These are phyloP conservation scores for Auriscalpium microsporum DNA, from an alignment of 768 basidiomycete species.

Conservation along the genomic window DNA sequence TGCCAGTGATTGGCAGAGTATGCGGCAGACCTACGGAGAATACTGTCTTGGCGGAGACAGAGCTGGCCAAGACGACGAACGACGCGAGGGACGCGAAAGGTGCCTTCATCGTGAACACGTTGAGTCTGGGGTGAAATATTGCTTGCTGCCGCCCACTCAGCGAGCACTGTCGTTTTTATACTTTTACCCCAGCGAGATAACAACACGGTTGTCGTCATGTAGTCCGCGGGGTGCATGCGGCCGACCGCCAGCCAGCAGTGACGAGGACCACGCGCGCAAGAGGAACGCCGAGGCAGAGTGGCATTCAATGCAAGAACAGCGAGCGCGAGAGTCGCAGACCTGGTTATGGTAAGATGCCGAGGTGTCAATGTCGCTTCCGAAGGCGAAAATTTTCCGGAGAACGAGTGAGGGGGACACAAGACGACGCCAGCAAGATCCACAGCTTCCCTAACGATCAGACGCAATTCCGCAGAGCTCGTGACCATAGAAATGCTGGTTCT, in stretches of 20 bases:
- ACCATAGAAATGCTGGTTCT: too few species aligned
- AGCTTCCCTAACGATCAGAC: too few species aligned
- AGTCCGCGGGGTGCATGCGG: too few species aligned
- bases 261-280: too few species aligned
- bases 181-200: not conserved
- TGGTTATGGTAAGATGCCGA: not conserved
- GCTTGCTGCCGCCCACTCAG: not conserved
- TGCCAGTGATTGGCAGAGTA: not conserved
- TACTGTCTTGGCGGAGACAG: slow-evolving; percentile 40
- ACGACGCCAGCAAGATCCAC: too few species aligned
- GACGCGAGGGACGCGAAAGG: slow-evolving; percentile 15
- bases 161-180: not conserved
- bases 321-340: not conserved
- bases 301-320: not conserved
- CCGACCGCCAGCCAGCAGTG: too few species aligned
- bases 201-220: too few species aligned
- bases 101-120: not conserved
- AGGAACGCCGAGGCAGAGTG: not conserved
- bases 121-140: not conserved
- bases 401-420: too few species aligned
- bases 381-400: not conserved
- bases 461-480: too few species aligned
- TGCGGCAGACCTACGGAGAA: slow-evolving; percentile 31
- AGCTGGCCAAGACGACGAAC: slow-evolving; percentile 23
- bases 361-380: not conserved